Evolutionary conservation across 495 filamentous ascomycete genomes (phyloP), one percentile per base, ranked within the genome.

Genomic region (Neurospora sp.): DNA sequence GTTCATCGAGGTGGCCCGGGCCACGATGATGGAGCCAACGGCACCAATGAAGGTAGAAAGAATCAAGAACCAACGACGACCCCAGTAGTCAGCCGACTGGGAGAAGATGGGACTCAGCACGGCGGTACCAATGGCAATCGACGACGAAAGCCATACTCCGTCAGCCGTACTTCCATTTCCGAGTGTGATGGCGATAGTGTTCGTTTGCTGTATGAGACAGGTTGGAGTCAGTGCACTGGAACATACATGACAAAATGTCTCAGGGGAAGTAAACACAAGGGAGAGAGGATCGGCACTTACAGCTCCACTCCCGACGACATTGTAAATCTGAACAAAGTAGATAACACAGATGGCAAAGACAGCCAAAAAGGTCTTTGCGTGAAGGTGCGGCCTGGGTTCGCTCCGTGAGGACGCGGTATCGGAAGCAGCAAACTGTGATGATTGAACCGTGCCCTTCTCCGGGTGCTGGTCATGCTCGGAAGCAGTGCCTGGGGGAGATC

Each of bases 281-380:
- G 39, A 36, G 36, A 39, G 9, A 9, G 36, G 15, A 19, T 28
- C 13, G 28, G 10, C 43, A 80, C 79, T 37, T 79, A 81, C 79
- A 19, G 79, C 77, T 34, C 80, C 80, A 11, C 78, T 75, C 19
- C 80, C 79, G 21, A 82, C 80, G 40, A 82, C 69, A 39, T 75
- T 77, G 71, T 78, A 72, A 39, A 79, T 74, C 73, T 81, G 79
- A 34, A 76, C 77, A 62, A 80, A 77, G 72, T 81, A 82, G 39
- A 82, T 81, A 7, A 79, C 45, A 69, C 77, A 76, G 1, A 80
- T 75, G 31, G 81, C 74, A 62, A 81, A 76, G 34, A 82, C 76
- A n/a, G 76, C 75, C 13, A 82, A 72, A 59, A 76, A 80, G 11
- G 81, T 82, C 74, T 77, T 81, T 37, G 76, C 76, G 71, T 80